phyloP scores from a whole-genome alignment of 169 alveolate genomes.

The Amoebophrya sp. region DNA sequence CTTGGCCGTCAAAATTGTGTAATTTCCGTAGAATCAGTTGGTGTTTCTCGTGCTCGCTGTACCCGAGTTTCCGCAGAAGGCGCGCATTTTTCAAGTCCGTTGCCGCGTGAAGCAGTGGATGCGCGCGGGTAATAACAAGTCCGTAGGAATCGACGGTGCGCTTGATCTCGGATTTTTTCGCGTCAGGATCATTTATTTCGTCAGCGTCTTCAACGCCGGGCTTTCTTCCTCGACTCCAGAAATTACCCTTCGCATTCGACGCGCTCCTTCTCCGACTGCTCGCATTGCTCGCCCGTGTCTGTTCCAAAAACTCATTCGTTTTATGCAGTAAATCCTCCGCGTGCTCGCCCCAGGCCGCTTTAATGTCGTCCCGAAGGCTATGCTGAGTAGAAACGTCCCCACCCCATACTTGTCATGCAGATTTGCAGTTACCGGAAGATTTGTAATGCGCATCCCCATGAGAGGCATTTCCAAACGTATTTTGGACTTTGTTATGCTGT shows the following conservation, averaged over 20 bases:
- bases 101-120: neutral
- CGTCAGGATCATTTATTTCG: too few species aligned
- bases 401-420: too few species aligned
- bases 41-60: neutral
- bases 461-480: too few species aligned
- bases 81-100: neutral
- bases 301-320: neutral
- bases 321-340: neutral
- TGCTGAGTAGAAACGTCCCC: too few species aligned
- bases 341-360: neutral
- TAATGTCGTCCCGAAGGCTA: neutral
- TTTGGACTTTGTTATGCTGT: too few species aligned
- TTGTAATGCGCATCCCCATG: too few species aligned
- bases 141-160: slow-evolving; percentile 7
- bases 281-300: neutral
- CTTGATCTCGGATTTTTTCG: too few species aligned
- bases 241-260: neutral
- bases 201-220: too few species aligned
- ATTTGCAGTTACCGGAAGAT: too few species aligned
- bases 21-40: neutral
- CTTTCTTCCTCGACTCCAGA: neutral
- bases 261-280: too few species aligned
- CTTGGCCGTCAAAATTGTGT: neutral
- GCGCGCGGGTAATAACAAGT: neutral
- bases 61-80: neutral